Evolutionary conservation across 2,329 filamentous ascomycete species (phyloP).

Genomic region (Exophiala calicioides): DNA sequence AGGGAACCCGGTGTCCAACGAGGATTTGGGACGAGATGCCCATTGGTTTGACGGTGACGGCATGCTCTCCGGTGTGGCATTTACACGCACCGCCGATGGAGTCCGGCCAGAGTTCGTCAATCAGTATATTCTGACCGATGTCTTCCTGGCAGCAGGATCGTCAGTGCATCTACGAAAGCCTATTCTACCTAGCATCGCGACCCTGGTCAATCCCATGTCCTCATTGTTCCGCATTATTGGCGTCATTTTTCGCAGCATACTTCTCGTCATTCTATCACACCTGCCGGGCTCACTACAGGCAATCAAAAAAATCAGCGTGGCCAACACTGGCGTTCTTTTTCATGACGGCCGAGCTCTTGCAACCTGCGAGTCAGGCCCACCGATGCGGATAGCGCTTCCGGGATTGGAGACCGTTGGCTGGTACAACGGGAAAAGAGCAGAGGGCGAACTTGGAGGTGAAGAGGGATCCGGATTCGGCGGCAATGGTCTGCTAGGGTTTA

Average conservation of each 20-base stretch:
- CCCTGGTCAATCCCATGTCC: conserved; percentile 62
- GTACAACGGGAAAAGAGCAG: conserved; percentile 62
- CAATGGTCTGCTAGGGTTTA: conserved; percentile 58
- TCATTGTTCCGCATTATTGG: conserved; percentile 53
- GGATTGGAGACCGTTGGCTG: conserved; percentile 68
- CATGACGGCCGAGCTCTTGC: conserved; percentile 70
- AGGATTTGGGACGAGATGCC: conserved; percentile 61
- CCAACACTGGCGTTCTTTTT: conserved; percentile 66
- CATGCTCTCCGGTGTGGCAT: conserved; percentile 70
- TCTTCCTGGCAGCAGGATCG: conserved; percentile 58
- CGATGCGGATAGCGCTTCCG: conserved; percentile 65
- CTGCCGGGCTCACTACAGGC: conserved; percentile 57
- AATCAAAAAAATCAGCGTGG: conserved; percentile 69
- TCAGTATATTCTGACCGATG: conserved; percentile 67
- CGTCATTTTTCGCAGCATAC: conserved; percentile 58
- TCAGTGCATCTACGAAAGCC: conserved; percentile 54
- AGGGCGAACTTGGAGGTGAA: conserved; percentile 39
- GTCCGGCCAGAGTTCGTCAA: conserved; percentile 67
- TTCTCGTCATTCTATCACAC: conserved; percentile 60
- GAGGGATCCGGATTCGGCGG: conserved; percentile 53
- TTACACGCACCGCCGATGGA: conserved; percentile 47
- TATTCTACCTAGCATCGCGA: conserved; percentile 67
- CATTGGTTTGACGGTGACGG: conserved; percentile 78
- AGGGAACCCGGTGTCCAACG: conserved; percentile 65
- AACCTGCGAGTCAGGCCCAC: conserved; percentile 70